phyloP scores from a whole-genome alignment of 257 asterid species.

The Solanum lignicaule region DNA sequence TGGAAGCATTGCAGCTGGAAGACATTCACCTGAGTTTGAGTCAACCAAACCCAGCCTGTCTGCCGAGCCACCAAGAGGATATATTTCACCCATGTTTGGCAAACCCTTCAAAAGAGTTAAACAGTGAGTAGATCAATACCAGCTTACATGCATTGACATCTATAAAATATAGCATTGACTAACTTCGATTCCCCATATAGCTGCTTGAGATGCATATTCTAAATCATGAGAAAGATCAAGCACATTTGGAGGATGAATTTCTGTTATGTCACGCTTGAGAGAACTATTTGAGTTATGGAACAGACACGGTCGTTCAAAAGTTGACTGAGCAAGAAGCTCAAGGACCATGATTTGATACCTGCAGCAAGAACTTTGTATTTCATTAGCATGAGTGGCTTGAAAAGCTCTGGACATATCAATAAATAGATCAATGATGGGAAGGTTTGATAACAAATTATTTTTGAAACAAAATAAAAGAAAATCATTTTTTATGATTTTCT shows the following conservation, averaged over 20 bases:
- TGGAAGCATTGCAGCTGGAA: constrained; percentile 99
- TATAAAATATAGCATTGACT: constrained; percentile 23
- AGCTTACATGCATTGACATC: neutral
- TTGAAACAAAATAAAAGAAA: neutral
- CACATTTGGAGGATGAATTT: constrained; percentile 78
- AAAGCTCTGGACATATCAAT: neutral
- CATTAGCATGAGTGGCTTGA: neutral
- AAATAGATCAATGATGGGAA: neutral
- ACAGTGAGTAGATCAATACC: constrained; percentile 16
- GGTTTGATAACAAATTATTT: neutral
- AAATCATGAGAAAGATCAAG: constrained; percentile 75
- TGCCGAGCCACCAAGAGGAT: constrained; percentile 97
- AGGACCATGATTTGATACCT: constrained; percentile 77
- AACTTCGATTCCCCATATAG: constrained; percentile 95
- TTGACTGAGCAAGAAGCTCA: constrained; percentile 67
- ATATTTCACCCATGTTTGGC: constrained; percentile 95
- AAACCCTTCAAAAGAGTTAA: constrained; percentile 75
- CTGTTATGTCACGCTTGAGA: constrained; percentile 32
- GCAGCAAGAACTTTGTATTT: constrained; percentile 4
- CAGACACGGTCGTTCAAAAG: constrained; percentile 40
- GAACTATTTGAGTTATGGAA: constrained; percentile 33
- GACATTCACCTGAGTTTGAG: constrained; percentile 79
- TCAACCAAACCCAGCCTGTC: constrained; percentile 97
- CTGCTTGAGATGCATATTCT: constrained; percentile 86
- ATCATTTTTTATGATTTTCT: neutral